Conservation (phyloP, 345 rosid species). For the Alliaria petiolata region DNA sequence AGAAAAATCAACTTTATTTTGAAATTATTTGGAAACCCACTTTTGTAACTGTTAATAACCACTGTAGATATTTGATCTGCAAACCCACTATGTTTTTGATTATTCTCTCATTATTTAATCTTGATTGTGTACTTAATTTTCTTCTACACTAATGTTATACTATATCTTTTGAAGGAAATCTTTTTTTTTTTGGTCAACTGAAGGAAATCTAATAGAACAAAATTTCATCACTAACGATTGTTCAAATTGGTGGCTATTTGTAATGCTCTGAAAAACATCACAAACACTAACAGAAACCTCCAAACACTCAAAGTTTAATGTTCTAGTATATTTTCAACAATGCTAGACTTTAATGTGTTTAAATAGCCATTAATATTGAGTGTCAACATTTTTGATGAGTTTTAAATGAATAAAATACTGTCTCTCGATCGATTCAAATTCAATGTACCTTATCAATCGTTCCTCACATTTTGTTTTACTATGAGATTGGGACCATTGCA, state of each 20-base stretch:
- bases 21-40: constrained; percentile 20
- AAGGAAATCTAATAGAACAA: not conserved
- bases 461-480: not conserved
- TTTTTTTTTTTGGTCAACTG: too few species aligned
- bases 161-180: not conserved
- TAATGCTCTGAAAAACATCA: not conserved
- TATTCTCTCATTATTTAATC: not conserved
- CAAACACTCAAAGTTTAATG: not conserved
- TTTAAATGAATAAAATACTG: not conserved
- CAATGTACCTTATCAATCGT: not conserved
- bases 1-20: constrained; percentile 24
- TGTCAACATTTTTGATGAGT: not conserved
- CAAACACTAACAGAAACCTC: not conserved
- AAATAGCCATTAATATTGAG: not conserved
- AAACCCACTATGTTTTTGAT: not conserved
- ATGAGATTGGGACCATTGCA: not conserved
- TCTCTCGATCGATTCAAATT: not conserved
- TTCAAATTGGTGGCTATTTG: not conserved
- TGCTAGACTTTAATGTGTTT: not conserved
- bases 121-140: not conserved
- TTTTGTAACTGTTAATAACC: constrained; percentile 5
- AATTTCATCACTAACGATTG: not conserved
- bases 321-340: not conserved
- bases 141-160: not conserved
- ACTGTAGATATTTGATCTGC: not conserved